Base-by-base conservation (phyloP, 2,329 filamentous ascomycete species). In the Arthrobotrys conoides region DNA sequence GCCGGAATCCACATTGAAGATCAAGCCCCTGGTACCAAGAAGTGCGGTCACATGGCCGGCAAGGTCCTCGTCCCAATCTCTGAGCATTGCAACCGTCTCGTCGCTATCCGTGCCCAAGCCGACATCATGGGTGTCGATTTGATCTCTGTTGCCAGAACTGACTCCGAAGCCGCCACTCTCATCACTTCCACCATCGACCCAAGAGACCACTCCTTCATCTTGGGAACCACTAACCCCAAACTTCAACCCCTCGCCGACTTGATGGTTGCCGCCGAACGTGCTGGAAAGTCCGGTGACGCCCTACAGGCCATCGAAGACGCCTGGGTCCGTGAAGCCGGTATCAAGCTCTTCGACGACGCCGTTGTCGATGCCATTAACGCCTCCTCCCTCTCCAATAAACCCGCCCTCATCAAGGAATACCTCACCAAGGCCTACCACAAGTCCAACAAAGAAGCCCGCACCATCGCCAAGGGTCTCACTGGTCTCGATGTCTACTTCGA, bases 1-100 rank as follows among this genome's bases (percentile, higher is more conserved):
- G 96, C 96, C 49, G 96, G 96, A 81, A 97, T 99, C 83, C 96
- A 99, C 86, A 97, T 99, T 82, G 96, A 99, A 86, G 96, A 99
- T 85, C 96, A 98, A 86, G 95, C 96, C 3, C 95, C 96, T 2
- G 96, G 96, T 69, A 98, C 96, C 63, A 99, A 99, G 90, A 99
- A 99, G 89, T 99, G 96, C 85, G 96, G 96, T 80, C 96, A 98
- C 87, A 98, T 98, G 96, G 96, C 96, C 81, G 96, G 96, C 83
- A 98, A 98, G 87, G 96, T 98, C 51, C 88, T 99, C 78, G 96
- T 99, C 66, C 96, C 96, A 64, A 96, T 97, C 84, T 93, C 90
- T 86, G 96, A 99, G 87, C 96, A 99, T 87, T 97, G 98, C 87
- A 98, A 97, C 87, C 92, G 96, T 70, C 88, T 99, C 69, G 94